Evolutionary conservation across 106 monocot genomes (phyloP).

Genomic region (Platanthera zijinensis): DNA sequence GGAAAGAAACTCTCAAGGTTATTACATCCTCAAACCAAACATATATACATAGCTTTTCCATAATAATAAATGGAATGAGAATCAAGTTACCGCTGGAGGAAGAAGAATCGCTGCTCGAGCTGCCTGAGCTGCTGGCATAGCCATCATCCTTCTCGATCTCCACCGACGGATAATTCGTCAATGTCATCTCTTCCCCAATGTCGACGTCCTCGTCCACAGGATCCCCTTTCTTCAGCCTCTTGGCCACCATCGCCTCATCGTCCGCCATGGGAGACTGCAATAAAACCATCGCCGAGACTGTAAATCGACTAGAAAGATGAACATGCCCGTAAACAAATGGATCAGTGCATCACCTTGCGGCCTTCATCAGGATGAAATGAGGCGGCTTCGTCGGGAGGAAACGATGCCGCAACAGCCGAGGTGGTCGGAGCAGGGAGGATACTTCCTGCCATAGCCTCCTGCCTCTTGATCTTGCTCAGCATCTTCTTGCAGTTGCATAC

Average conservation of each 20-base stretch:
- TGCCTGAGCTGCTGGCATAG: conserved; percentile 40
- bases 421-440: neutral
- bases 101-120: conserved; percentile 53
- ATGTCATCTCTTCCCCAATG: conserved; percentile 84
- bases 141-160: conserved; percentile 72
- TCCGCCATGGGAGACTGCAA: conserved; percentile 7
- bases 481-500: conserved; percentile 63
- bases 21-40: neutral
- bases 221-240: conserved; percentile 36
- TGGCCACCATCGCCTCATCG: conserved; percentile 7
- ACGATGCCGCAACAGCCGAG: neutral
- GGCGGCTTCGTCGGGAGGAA: conserved; percentile 3
- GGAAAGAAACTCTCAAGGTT: neutral
- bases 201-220: conserved; percentile 74
- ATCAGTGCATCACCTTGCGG: conserved; percentile 10
- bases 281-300: neutral
- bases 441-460: conserved; percentile 20
- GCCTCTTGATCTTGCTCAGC: conserved; percentile 50
- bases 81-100: conserved; percentile 39
- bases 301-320: neutral
- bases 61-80: neutral
- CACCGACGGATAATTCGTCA: conserved; percentile 51
- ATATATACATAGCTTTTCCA: neutral
- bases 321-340: neutral
- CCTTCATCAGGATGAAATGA: conserved; percentile 6